Evolutionary conservation across 192 early-diverging fungal genomes (phyloP), one percentile per base, ranked within the genome.

Genomic region (Rhizophagus clarus): DNA sequence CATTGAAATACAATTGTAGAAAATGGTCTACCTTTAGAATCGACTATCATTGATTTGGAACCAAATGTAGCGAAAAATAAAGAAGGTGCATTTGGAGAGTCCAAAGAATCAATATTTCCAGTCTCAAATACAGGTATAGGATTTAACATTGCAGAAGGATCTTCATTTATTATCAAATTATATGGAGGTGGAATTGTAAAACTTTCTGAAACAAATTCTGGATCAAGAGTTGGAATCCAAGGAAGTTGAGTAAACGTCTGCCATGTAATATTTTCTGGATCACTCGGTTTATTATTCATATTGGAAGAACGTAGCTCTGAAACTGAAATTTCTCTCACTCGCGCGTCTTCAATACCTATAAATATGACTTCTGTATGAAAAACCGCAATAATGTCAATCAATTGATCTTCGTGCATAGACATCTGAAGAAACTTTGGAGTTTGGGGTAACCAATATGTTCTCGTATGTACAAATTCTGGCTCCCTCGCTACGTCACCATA

Each of bases 61-160:
- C 75, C 75, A 66, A 77, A 77, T 15, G 75, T 77, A 22, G 75
- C 75, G 26, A 77, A 77, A 77, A 77, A 77, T 42, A 77, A 77
- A 26, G 61, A 61, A 5, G 51, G 60, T 61, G 17, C 56, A 14
- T 22, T 49, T 11, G 74, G n/a, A 34, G 29, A 17, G 17, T 42
- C 17, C 17, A 62, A 76, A n/a, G 62, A 42, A 66, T 64, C 61
- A 64, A 64, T 77, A 31, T 26, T 66, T 4, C 40, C 34, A 1
- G 75, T 40, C n/a, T 77, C 75, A 77, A 77, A 77, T 28, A 77
- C 42, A 6, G 75, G 32, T 61, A 66, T 77, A 31, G 75, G 75
- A 77, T 77, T 61, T 64, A 77, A 22, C 60, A 77, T 64, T 42
- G 60, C 37, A 17, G 75, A 45, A 51, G 75, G 75, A 45, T 61